A percentile compares a stretch with the other conserved stretches of the same genome.
Conservation (phyloP, 2,329 filamentous ascomycete genomes). For the Phaeomoniella chlamydospora region DNA sequence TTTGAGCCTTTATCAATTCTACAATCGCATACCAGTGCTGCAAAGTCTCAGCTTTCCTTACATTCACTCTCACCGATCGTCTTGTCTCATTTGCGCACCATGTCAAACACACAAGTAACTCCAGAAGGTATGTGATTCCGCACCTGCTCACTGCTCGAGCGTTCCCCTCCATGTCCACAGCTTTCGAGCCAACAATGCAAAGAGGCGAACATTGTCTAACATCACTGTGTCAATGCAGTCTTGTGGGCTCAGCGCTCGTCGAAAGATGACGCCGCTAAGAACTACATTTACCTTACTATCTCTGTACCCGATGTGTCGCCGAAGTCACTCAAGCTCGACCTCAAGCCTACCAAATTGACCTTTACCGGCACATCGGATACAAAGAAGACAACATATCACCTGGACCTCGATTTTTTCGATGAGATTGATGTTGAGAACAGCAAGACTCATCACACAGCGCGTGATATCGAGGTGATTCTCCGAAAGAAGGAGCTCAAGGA, state of each 20-base stretch:
- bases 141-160: no score
- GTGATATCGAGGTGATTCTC: constrained; percentile 80
- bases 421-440: constrained; percentile 78
- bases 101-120: constrained; percentile 20
- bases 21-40: no score
- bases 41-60: no score
- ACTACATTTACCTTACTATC: constrained; percentile 90
- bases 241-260: constrained; percentile 97
- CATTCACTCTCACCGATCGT: no score
- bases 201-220: no score
- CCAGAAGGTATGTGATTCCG: constrained; percentile 29
- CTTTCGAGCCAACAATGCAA: no score
- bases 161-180: no score
- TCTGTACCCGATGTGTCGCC: constrained; percentile 70
- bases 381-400: constrained; percentile 74
- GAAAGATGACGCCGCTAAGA: constrained; percentile 63
- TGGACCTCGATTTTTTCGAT: constrained; percentile 75
- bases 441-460: constrained; percentile 77
- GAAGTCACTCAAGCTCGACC: constrained; percentile 63
- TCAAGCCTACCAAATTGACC: constrained; percentile 60
- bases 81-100: no score
- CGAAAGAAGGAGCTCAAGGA: constrained; percentile 93
- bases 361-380: constrained; percentile 74
- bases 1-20: no score
- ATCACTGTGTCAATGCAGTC: no score